Evolutionary conservation across 805 yeast genomes (phyloP).

Genomic region (Hanseniaspora vineae): DNA sequence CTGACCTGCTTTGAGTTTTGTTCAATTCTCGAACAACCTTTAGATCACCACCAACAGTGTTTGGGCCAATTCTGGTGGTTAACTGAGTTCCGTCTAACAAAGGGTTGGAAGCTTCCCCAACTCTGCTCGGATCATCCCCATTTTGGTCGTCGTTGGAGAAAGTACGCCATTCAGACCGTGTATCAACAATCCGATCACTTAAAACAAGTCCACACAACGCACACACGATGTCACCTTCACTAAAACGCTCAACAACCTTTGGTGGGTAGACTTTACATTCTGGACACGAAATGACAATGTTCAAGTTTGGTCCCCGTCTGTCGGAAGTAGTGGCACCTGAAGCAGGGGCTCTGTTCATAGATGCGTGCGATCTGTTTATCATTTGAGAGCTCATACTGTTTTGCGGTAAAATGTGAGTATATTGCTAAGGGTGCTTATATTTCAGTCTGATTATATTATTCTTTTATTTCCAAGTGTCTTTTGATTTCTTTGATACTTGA

Average conservation of each 20-base stretch:
- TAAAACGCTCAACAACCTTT: conserved; percentile 83
- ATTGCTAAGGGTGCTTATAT: neutral
- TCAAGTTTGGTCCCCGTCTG: conserved; percentile 62
- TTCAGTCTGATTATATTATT: neutral
- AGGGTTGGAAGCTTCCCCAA: conserved; percentile 94
- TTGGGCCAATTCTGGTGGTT: conserved; percentile 74
- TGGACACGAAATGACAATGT: conserved; percentile 84
- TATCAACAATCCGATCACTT: conserved; percentile 85
- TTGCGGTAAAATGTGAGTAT: neutral
- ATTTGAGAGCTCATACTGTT: neutral
- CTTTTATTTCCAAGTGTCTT: neutral
- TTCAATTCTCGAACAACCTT: conserved; percentile 79
- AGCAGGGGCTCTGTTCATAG: neutral
- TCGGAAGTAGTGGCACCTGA: conserved; percentile 2
- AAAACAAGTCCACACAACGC: conserved; percentile 92
- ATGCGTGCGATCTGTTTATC: neutral
- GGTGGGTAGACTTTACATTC: conserved; percentile 96
- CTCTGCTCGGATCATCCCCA: conserved; percentile 98
- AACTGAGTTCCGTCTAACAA: conserved; percentile 81
- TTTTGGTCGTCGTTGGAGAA: conserved; percentile 96
- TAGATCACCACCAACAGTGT: conserved; percentile 78
- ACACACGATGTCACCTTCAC: conserved; percentile 98
- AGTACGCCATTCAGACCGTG: conserved; percentile 97
- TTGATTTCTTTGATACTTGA: neutral
- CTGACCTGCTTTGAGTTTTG: conserved; percentile 75